These are phyloP conservation scores for Fusarium circinatum DNA, from an alignment of 2,329 filamentous ascomycete species.

Conservation along the genomic window DNA sequence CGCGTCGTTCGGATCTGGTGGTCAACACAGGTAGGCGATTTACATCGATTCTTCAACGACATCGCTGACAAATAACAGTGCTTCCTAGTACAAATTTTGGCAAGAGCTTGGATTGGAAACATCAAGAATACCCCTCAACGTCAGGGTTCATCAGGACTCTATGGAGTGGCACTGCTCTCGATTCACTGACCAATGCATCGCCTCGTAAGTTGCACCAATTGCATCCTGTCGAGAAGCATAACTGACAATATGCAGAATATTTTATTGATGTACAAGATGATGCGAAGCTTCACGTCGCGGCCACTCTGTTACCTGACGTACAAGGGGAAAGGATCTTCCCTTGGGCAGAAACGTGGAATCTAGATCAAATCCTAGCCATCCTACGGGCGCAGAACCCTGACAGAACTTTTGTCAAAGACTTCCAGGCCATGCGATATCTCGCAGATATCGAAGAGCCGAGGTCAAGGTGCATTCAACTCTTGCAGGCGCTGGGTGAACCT, in stretches of 20 bases:
- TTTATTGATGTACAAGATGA: constrained; percentile 59
- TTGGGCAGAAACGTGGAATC: constrained; percentile 58
- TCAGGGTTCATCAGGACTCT: constrained; percentile 22
- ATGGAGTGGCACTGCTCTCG: constrained; percentile 19
- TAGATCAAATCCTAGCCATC: constrained; percentile 52
- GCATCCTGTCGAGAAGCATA: fast-evolving
- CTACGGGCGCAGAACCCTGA: constrained; percentile 32
- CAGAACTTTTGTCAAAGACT: constrained; percentile 27
- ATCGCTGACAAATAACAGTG: constrained; percentile 1
- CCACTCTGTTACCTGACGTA: constrained; percentile 56
- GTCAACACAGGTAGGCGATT: constrained; percentile 23
- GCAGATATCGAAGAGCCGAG: neutral
- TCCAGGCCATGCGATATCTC: neutral
- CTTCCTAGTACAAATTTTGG: constrained; percentile 42
- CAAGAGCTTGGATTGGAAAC: constrained; percentile 19
- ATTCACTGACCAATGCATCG: neutral
- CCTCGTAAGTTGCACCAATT: neutral
- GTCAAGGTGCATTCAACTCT: neutral
- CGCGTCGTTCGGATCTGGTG: constrained; percentile 36
- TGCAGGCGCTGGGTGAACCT: neutral
- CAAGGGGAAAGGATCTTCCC: constrained; percentile 62
- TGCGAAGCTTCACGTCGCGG: constrained; percentile 62
- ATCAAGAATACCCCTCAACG: constrained; percentile 35
- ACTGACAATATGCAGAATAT: constrained; percentile 46
- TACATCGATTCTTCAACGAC: fast-evolving